Conservation (phyloP, 2,329 filamentous ascomycete genomes). For the Xylogone sp. region DNA sequence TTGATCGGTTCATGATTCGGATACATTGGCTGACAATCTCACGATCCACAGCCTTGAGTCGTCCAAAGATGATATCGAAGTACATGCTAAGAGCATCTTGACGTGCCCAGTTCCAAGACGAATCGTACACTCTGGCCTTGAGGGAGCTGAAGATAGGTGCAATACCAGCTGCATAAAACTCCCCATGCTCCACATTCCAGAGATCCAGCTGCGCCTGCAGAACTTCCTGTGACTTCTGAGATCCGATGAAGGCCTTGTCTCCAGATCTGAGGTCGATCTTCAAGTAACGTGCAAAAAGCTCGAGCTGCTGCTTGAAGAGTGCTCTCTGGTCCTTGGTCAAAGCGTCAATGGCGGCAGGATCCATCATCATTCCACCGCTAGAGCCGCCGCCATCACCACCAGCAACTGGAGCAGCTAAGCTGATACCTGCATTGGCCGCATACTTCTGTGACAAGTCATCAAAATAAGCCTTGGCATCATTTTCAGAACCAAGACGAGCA, state of each 20-base stretch:
- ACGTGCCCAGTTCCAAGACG: constrained; percentile 98
- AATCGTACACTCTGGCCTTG: constrained; percentile 95
- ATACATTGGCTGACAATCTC: constrained; percentile 99
- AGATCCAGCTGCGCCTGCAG: constrained; percentile 92
- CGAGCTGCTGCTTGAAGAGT: constrained; percentile 96
- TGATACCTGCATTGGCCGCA: constrained; percentile 78
- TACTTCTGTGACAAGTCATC: constrained; percentile 90
- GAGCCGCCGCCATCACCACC: constrained; percentile 66
- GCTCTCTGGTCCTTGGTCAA: constrained; percentile 95
- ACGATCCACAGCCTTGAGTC: constrained; percentile 87
- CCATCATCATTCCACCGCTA: constrained; percentile 97
- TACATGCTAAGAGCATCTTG: constrained; percentile 98
- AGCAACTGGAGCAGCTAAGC: constrained; percentile 70
- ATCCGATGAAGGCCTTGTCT: constrained; percentile 85
- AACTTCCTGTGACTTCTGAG: constrained; percentile 79
- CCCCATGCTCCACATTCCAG: constrained; percentile 93
- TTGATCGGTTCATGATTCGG: constrained; percentile 98
- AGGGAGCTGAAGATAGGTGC: constrained; percentile 89
- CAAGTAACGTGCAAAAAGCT: constrained; percentile 90
- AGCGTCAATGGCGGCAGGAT: constrained; percentile 92
- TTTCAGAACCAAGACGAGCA: constrained; percentile 81
- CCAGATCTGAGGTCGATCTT: constrained; percentile 97
- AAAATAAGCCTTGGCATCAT: constrained; percentile 87
- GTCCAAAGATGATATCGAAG: constrained; percentile 97
- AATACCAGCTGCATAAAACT: constrained; percentile 92